These are phyloP conservation scores for Fusarium sp. DNA, from an alignment of 2,329 filamentous ascomycete genomes.

Conservation along the genomic window DNA sequence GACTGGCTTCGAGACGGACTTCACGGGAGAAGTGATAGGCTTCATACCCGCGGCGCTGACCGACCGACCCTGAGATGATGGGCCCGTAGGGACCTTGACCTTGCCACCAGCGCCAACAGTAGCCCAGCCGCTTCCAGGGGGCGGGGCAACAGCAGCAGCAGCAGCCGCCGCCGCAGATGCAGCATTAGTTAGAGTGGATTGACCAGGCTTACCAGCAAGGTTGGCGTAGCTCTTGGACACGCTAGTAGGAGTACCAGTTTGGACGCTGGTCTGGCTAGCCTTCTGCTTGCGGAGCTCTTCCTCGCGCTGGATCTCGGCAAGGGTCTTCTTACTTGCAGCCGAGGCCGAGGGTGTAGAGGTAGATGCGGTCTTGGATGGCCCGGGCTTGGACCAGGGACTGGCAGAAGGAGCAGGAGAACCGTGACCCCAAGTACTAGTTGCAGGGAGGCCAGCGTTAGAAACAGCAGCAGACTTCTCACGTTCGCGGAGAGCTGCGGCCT, in stretches of 20 bases:
- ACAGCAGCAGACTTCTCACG: constrained; percentile 70
- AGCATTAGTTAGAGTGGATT: constrained; percentile 57
- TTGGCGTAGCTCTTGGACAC: constrained; percentile 93
- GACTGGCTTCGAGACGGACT: constrained; percentile 67
- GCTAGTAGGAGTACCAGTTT: constrained; percentile 64
- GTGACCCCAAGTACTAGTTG: constrained; percentile 90
- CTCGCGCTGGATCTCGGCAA: constrained; percentile 96
- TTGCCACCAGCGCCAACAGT: constrained; percentile 96
- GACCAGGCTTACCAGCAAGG: constrained; percentile 82
- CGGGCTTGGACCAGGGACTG: constrained; percentile 78
- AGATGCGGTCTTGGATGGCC: constrained; percentile 60
- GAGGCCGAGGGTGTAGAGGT: constrained; percentile 44
- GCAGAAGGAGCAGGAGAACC: constrained; percentile 78
- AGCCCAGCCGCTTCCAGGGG: constrained; percentile 80
- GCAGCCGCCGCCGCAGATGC: constrained; percentile 59
- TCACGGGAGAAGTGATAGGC: constrained; percentile 61
- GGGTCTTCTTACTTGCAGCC: constrained; percentile 81
- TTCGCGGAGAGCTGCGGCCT: constrained; percentile 72
- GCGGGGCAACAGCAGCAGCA: constrained; percentile 58
- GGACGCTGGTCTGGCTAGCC: constrained; percentile 66
- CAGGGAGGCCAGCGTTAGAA: constrained; percentile 78
- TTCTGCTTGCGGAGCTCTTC: constrained; percentile 87
- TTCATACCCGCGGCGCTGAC: constrained; percentile 62
- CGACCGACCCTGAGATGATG: constrained; percentile 65
- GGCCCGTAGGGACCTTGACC: constrained; percentile 80